Evolutionary conservation across 2,329 filamentous ascomycete species (phyloP), one percentile per base, ranked within the genome.

Genomic region (Monosporascus sp.): DNA sequence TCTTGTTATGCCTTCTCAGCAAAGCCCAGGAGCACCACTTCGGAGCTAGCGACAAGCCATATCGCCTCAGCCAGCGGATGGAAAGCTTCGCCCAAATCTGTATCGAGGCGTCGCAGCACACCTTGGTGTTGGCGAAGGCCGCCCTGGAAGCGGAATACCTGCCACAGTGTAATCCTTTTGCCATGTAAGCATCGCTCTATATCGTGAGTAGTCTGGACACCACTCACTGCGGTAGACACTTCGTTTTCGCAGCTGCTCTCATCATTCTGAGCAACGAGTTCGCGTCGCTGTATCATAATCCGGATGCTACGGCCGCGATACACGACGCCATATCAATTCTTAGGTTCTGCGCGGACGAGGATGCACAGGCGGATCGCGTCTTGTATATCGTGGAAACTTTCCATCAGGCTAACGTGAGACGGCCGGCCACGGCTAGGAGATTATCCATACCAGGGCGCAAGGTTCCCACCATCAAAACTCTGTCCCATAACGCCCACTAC

Each of bases 1-100:
- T 87, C 63, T 83, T 87, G 54, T 68, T 86, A 15, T 80, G 78
- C 53, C 73, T 83, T 14, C 72, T 85, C 41, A 81, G 73, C 52
- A 69, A 71, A 62, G 62, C 66, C 2, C 65, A 68, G 37, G 63
- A 67, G 55, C 63, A 72, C 53, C 60, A 65, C 48, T 50, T 63
- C 50, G 59, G 70, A 53, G 52, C 62, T 49, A 56, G 56, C 45
- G 62, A 62, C 44, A 66, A 64, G 58, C 54, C 58, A 51, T 61
- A 67, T 50, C 66, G 61, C 25, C 53, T 63, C 2, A 66, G 63
- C 55, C 64, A 67, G 27, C 68, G 65, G 31, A 72, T 77, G 63
- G 72, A 76, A 35, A 73, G 66, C 41, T 76, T 80, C 52, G 77
- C 77, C 6, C 74, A 77, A 52, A 74, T 74, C 11, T 83, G 80